Base-by-base conservation (phyloP, 2,329 filamentous ascomycete species). In the Acarospora socialis region DNA sequence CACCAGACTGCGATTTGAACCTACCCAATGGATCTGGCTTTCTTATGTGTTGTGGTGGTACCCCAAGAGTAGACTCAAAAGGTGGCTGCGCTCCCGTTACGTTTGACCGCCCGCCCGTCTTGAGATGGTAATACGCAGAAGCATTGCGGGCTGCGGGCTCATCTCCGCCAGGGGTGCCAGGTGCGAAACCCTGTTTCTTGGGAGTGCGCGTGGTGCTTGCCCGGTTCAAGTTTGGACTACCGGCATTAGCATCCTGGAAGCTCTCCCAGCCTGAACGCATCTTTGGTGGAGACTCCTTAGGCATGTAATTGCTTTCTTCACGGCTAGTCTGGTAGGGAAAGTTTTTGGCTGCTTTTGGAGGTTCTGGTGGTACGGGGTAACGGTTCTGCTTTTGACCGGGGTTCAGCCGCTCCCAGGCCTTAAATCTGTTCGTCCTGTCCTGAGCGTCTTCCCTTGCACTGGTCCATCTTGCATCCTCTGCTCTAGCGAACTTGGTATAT, bases 151-250 rank as follows among this genome's bases (percentile, higher is more conserved):
- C 69, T 47, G 67, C 67, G 21, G 66, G 60, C 43, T 75, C 70
- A 44, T 75, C 70, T 21, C 61, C 67, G n/a, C 65, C 68, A 19
- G 68, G 60, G 5, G 60, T 60, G n/a, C 61, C 61, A 13, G 71
- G 69, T 34, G 71, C 66, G 45, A 73, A 76, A 4, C 68, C 70
- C 26, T 59, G 55, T 46, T 60, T 69, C 43, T 60, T 68, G 21
- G 38, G 34, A 8, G 26, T 31, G n/a, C 66, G 65, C 3, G 60
- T 55, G 3, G 56, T 54, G 17, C 59, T 50, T 1, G 56, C 43
- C 32, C 53, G 53, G n/a, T 52, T 41, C 16, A 55, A 42, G 13
- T 49, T 49, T 10, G 53, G 45, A 26, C 47, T 50, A n/a, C 54
- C 43, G 4, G 52, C 21, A 14, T 27, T n/a, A 13, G 20, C 19